These are phyloP conservation scores for Fraxinus paxiana DNA, from an alignment of 305 asterid species.

Conservation along the genomic window DNA sequence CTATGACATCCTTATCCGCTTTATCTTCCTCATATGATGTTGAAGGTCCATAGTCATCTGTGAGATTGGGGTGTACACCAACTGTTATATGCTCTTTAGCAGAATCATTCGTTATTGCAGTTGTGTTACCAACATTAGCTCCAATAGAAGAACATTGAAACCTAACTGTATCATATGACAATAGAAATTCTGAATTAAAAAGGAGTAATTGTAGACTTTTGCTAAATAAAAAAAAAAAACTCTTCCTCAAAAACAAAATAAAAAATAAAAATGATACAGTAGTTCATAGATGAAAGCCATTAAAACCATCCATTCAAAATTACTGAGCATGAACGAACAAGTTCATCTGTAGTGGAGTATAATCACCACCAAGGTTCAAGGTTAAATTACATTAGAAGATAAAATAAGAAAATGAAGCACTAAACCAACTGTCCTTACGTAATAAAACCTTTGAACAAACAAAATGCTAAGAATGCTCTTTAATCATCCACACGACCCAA, in stretches of 20 bases:
- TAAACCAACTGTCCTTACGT: not conserved
- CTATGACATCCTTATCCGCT: slow-evolving; percentile 24
- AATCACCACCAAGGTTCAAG: not conserved
- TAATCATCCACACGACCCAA: not conserved
- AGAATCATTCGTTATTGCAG: slow-evolving; percentile 33
- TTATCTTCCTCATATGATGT: slow-evolving; percentile 13
- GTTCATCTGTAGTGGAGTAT: not conserved
- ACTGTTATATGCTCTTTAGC: slow-evolving; percentile 27
- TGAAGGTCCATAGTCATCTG: slow-evolving; percentile 21
- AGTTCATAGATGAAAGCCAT: not conserved
- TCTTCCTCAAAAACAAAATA: not conserved
- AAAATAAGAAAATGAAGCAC: not conserved
- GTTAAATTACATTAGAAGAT: not conserved
- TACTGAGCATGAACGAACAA: not conserved
- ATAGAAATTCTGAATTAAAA: slow-evolving; percentile 33
- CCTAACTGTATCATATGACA: slow-evolving; percentile 30
- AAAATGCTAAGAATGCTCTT: not conserved
- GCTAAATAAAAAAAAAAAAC: not conserved
- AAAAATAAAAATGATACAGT: not conserved
- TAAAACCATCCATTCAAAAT: not conserved
- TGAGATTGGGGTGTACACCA: slow-evolving; percentile 26
- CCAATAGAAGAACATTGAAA: slow-evolving; percentile 23
- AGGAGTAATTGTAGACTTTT: not conserved
- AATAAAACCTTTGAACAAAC: not conserved
- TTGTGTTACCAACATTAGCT: slow-evolving; percentile 39